Percentiles rank a stretch among this genome's conserved stretches.
Conservation (phyloP, 208 protist genomes). For the Trypanosoma cruzi region DNA sequence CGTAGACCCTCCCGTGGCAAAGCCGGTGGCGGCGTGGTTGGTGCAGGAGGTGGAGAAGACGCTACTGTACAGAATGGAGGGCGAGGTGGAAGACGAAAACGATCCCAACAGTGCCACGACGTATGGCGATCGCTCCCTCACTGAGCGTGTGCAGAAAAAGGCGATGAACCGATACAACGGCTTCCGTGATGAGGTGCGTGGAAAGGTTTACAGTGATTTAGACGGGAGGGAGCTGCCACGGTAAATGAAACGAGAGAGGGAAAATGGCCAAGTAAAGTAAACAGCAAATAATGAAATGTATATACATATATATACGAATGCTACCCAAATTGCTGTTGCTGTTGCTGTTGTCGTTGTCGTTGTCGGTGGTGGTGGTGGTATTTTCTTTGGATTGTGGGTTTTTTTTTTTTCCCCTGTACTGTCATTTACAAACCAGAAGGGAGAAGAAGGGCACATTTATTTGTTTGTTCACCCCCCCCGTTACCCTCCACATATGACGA, state of each 20-base stretch:
- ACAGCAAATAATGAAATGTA: neutral
- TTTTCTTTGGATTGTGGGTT: conserved; percentile 17
- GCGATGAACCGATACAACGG: conserved; percentile 90
- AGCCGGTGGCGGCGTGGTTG: conserved; percentile 77
- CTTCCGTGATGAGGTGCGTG: conserved; percentile 82
- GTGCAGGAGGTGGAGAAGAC: conserved; percentile 73
- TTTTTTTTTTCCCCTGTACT: conserved; percentile 17
- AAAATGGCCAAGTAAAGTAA: no score
- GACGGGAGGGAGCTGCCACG: conserved; percentile 69
- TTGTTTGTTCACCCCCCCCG: neutral
- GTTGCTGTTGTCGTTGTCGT: no score
- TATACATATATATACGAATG: no score
- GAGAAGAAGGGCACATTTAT: neutral
- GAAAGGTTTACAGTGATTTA: conserved; percentile 82
- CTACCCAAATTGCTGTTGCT: no score
- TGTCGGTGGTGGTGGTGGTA: no score
- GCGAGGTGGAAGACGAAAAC: conserved; percentile 90
- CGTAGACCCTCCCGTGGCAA: conserved; percentile 45
- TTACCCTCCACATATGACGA: conserved; percentile 8
- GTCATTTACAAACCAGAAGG: neutral
- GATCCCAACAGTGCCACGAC: conserved; percentile 89
- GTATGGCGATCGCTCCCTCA: conserved; percentile 78
- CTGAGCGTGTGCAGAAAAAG: conserved; percentile 88
- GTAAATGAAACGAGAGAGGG: conserved; percentile 24
- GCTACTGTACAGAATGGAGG: conserved; percentile 84